These are phyloP conservation scores for Medicago lupulina DNA, from an alignment of 306 rosid species.

Conservation along the genomic window DNA sequence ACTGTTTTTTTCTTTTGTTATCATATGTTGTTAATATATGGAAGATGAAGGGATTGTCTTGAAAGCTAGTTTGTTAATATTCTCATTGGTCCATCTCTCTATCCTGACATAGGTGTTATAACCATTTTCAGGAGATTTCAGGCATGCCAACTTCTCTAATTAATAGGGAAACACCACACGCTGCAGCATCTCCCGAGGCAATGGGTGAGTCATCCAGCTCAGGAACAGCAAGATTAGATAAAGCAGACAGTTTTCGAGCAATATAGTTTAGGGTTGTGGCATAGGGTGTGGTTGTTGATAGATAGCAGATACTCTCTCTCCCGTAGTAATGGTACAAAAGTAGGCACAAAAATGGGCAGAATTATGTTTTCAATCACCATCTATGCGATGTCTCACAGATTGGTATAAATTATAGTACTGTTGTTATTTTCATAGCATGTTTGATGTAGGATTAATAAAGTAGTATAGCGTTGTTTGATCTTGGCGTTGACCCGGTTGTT, in stretches of 20 bases:
- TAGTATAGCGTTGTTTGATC: background rate
- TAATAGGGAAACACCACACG: slow-evolving; percentile 68
- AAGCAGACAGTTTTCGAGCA: slow-evolving; percentile 70
- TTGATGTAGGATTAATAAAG: background rate
- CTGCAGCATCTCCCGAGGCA: slow-evolving; percentile 88
- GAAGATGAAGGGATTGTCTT: slow-evolving; percentile 30
- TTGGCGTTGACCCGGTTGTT: background rate
- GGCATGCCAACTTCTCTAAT: slow-evolving; percentile 76
- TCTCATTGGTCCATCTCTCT: slow-evolving; percentile 13
- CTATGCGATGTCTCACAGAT: background rate
- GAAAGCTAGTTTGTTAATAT: slow-evolving; percentile 21
- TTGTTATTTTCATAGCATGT: background rate
- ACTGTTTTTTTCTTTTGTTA: background rate
- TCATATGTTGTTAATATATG: slow-evolving; percentile 12
- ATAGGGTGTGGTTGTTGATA: background rate
- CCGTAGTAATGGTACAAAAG: background rate
- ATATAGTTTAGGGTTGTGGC: slow-evolving; percentile 43
- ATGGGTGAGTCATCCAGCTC: slow-evolving; percentile 97
- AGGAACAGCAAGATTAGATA: slow-evolving; percentile 83
- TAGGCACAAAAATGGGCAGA: slow-evolving; percentile 1
- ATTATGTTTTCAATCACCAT: background rate
- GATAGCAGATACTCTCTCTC: background rate
- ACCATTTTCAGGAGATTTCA: slow-evolving; percentile 72
- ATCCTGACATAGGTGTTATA: slow-evolving; percentile 27
- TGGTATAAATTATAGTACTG: background rate